Evolutionary conservation across 2,329 filamentous ascomycete species (phyloP).

Genomic region (Scedosporium apiospermum): DNA sequence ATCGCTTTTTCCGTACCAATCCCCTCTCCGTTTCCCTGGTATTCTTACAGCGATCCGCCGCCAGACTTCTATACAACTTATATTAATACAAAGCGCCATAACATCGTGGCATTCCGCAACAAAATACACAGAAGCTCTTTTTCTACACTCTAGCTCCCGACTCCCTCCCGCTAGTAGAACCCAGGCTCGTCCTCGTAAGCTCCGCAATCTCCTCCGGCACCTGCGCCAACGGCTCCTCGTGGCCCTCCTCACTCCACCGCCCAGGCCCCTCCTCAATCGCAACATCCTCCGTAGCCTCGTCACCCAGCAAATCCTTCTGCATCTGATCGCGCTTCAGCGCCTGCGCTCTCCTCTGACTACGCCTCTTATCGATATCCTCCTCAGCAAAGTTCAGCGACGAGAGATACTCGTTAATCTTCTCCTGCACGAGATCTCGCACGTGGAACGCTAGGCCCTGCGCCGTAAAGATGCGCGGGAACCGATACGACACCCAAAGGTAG

Average conservation of each 20-base stretch:
- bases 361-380: slow-evolving; percentile 19
- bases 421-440: slow-evolving; percentile 68
- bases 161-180: neutral
- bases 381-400: slow-evolving; percentile 41
- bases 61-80: no score
- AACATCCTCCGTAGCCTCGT: slow-evolving; percentile 6
- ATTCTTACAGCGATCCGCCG: no score
- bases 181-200: neutral
- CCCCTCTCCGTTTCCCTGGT: no score
- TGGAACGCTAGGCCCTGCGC: slow-evolving; percentile 69
- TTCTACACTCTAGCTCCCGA: neutral
- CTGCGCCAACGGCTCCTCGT: slow-evolving; percentile 20
- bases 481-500: slow-evolving; percentile 90
- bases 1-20: no score
- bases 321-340: slow-evolving; percentile 10
- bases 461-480: slow-evolving; percentile 71
- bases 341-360: slow-evolving; percentile 17
- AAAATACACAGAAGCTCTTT: neutral
- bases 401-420: slow-evolving; percentile 47
- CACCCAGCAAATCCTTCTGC: slow-evolving; percentile 15
- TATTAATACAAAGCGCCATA: no score
- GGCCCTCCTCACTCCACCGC: slow-evolving; percentile 23
- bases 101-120: neutral
- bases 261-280: slow-evolving; percentile 15
- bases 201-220: neutral